Base-by-base conservation (phyloP, 2,329 filamentous ascomycete genomes). In the Lasiodiplodia gonubiensis region DNA sequence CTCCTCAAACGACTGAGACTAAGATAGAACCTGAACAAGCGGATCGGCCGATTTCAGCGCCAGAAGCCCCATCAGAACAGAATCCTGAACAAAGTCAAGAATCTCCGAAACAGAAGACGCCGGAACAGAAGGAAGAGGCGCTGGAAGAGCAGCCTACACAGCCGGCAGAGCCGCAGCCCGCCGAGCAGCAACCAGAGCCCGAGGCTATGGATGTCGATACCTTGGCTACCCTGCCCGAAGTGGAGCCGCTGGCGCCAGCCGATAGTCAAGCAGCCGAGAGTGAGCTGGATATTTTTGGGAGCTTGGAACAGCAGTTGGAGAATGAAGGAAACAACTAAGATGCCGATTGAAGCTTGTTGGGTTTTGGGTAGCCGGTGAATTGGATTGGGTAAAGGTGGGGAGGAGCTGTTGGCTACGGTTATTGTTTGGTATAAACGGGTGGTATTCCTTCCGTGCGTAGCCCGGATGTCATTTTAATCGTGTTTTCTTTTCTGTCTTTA, bases 201-300 rank as follows among this genome's bases (percentile, higher is more conserved):
- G 64, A 35, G 46, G 42, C 52, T 30, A 51, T 53, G 64, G 54
- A 59, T 25, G 33, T 46, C 10, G 64, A 66, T 39, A 11, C 42
- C 2, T 2, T n/a, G n/a, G 42, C 7, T 46, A 18, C 7, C 7
- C 18, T n/a, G n/a, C 18, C 57, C 37, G 37, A 49, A 25, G n/a
- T 16, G 12, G 49, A 27, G 25, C 39, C 37, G 37, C 51, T 25
- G 21, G 10, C 18, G n/a, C 18, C 53, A 3, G 27, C 30, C 2
- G 39, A 48, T 2, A 25, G 46, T n/a, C 51, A 66, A 33, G 39
- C n/a, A 8, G 42, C 5, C 5, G 79, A 79, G 46, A 76, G 74
- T 8, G 80, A 82, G 64, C 72, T 80, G 35, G 82, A 85, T 74
- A 71, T 85, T 37, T 72, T 85, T 33, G 82, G 81, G 42, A 84